Evolutionary conservation across 2,329 filamentous ascomycete genomes (phyloP).

Genomic region (Phymatotrichopsis omnivora): DNA sequence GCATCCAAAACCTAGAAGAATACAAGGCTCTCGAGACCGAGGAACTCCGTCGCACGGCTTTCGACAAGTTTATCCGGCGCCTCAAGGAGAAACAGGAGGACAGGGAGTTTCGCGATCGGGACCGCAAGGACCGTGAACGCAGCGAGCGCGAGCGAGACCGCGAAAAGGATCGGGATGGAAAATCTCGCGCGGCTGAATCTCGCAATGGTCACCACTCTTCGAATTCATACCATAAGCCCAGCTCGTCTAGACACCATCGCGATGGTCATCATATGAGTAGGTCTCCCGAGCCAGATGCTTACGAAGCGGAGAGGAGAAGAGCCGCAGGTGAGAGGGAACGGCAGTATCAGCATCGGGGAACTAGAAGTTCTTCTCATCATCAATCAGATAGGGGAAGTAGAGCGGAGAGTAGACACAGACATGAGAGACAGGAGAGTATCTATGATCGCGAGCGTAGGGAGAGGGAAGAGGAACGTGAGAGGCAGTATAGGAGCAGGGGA

Average conservation of each 20-base stretch:
- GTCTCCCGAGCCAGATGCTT: constrained; percentile 83
- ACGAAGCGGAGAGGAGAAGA: constrained; percentile 89
- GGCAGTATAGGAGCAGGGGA: constrained; percentile 69
- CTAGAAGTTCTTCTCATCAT: constrained; percentile 36
- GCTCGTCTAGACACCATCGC: constrained; percentile 26
- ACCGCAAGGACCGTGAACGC: constrained; percentile 38
- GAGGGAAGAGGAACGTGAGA: constrained; percentile 81
- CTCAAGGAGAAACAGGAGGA: constrained; percentile 88
- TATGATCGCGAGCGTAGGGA: constrained; percentile 83
- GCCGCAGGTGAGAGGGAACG: constrained; percentile 90
- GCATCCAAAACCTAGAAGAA: constrained; percentile 71
- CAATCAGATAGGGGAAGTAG: constrained; percentile 45
- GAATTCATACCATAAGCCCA: constrained; percentile 23
- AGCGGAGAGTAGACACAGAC: constrained; percentile 37
- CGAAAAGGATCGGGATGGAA: constrained; percentile 25
- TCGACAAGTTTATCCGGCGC: constrained; percentile 84
- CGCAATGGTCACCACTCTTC: constrained; percentile 25
- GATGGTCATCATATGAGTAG: constrained; percentile 46
- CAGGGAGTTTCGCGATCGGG: constrained; percentile 50
- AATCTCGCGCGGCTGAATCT: constrained; percentile 15
- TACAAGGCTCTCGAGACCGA: constrained; percentile 75
- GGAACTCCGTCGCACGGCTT: constrained; percentile 69
- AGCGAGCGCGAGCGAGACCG: constrained; percentile 31
- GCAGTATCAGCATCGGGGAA: constrained; percentile 51
- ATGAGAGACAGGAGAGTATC: constrained; percentile 36